Evolutionary conservation across 495 filamentous ascomycete genomes (phyloP).

Genomic region (Penicillium malachiteum): DNA sequence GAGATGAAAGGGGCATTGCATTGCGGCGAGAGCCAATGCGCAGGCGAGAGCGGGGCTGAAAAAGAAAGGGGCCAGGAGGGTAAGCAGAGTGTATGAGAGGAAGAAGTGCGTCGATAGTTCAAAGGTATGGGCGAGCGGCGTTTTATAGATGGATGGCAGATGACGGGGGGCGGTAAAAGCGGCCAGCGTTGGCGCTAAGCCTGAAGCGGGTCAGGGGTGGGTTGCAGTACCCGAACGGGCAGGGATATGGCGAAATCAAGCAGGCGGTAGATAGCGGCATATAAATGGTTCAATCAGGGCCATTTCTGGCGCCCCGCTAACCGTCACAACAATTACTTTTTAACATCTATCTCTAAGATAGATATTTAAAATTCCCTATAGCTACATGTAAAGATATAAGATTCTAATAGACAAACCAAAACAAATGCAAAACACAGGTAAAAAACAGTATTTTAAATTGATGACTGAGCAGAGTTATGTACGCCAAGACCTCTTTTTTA

Average conservation of each 20-base stretch:
- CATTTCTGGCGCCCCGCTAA: constrained; percentile 16
- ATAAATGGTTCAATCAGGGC: constrained; percentile 9
- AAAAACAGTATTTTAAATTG: too few species aligned
- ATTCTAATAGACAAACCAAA: too few species aligned
- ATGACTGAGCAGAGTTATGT: too few species aligned
- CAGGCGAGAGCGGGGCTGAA: not conserved
- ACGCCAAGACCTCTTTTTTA: too few species aligned
- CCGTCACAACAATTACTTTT: constrained; percentile 2
- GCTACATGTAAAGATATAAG: too few species aligned
- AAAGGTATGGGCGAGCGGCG: constrained; percentile 5
- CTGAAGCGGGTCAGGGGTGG: too few species aligned
- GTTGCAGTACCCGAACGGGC: constrained; percentile 5
- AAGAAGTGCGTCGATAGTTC: constrained; percentile 12
- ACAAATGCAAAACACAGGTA: too few species aligned
- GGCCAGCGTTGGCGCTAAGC: too few species aligned
- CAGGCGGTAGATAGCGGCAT: constrained; percentile 13
- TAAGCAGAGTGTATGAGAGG: not conserved
- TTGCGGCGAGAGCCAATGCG: constrained; percentile 7
- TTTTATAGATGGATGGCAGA: too few species aligned
- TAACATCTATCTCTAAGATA: too few species aligned
- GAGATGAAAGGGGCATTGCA: constrained; percentile 17
- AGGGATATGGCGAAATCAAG: constrained; percentile 6
- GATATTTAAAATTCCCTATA: too few species aligned
- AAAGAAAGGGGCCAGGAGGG: constrained; percentile 7
- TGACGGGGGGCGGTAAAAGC: too few species aligned